Evolutionary conservation across 805 yeast species (phyloP), one percentile per base, ranked within the genome.

Genomic region (Lipomyces kockii): DNA sequence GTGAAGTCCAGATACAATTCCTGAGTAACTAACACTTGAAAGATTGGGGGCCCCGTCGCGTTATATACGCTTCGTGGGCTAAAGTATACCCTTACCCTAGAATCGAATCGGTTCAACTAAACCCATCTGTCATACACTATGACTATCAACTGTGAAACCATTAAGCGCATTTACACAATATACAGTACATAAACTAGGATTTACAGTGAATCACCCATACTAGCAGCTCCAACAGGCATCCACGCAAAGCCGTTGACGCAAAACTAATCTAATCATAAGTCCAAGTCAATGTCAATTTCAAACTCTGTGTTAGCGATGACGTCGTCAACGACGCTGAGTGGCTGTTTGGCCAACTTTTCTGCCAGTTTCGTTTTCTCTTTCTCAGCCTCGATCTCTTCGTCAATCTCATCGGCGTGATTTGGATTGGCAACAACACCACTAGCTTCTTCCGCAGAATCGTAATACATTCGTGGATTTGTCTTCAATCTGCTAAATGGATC

Each of bases 401-500:
- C 80, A 6, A 86, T 88, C 49, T 43, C 49, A 64, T 85, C 84
- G 43, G 80, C 83, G 2, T 88, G 89, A 76, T 83, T 84, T 71
- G 84, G 87, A 72, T 87, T 86, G 70, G 67, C 69, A 20, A 64
- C 69, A 8, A 64, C 58, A 5, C 69, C 56, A 84, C 89, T 68
- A 83, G 84, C 69, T 83, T 83, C 69, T 83, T 86, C 58, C 83
- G 80, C 65, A 78, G 79, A 70, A 62, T 74, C 75, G 66, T 92
- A 92, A 78, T 91, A 94, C 68, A 91, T 86, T 74, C 91, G 86
- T 0, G 98, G 91, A 69, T 87, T 89, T 0, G 98, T 94, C 77
- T 91, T 89, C 76, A 95, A 84, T 77, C 98, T 87, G 72, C 90
- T 86, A 79, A 95, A 95, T 27, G 99, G 98, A 80, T 95, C 86